Percentiles rank a stretch among this genome's conserved stretches.
These are phyloP conservation scores for Macrophomina phaseolina DNA, from an alignment of 2,329 filamentous ascomycete species.

Conservation along the genomic window DNA sequence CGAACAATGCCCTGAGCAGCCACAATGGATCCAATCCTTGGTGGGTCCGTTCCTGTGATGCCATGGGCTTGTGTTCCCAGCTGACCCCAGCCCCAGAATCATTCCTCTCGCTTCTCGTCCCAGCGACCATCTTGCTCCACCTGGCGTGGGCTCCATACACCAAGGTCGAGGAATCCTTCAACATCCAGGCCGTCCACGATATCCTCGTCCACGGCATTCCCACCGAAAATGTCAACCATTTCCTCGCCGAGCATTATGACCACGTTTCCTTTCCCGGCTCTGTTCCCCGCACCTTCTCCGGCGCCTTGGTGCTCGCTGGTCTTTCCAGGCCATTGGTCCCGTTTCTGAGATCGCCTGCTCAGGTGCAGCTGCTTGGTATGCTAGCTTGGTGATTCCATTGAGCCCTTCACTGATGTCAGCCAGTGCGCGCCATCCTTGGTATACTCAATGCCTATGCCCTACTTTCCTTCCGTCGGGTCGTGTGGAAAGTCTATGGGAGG, in stretches of 20 bases:
- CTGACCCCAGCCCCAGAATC: slow-evolving; percentile 13
- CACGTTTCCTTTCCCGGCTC: slow-evolving; percentile 90
- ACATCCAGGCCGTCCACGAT: slow-evolving; percentile 92
- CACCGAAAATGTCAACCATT: slow-evolving; percentile 57
- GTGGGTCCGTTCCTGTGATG: background rate
- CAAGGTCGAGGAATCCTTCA: slow-evolving; percentile 99
- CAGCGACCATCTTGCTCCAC: slow-evolving; percentile 67
- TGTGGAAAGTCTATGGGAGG: slow-evolving; percentile 71
- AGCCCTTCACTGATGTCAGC: background rate
- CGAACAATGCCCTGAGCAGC: background rate
- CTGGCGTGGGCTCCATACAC: slow-evolving; percentile 82
- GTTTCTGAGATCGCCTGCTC: slow-evolving; percentile 60
- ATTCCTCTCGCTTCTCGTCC: slow-evolving; percentile 26
- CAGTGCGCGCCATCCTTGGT: slow-evolving; percentile 78
- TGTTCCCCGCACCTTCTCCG: slow-evolving; percentile 89
- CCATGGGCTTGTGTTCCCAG: too few relatives aligned
- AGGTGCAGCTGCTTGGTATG: slow-evolving; percentile 64
- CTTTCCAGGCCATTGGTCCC: slow-evolving; percentile 70
- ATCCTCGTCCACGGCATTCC: slow-evolving; percentile 82
- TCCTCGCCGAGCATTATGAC: slow-evolving; percentile 73
- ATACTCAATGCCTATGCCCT: slow-evolving; percentile 75
- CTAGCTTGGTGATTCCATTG: background rate
- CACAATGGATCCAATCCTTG: slow-evolving; percentile 24
- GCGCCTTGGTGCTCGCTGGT: slow-evolving; percentile 76
- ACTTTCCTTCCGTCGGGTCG: slow-evolving; percentile 66